Evolutionary conservation across 2,329 filamentous ascomycete genomes (phyloP), one percentile per base, ranked within the genome.

Genomic region (Penicillium sp.): DNA sequence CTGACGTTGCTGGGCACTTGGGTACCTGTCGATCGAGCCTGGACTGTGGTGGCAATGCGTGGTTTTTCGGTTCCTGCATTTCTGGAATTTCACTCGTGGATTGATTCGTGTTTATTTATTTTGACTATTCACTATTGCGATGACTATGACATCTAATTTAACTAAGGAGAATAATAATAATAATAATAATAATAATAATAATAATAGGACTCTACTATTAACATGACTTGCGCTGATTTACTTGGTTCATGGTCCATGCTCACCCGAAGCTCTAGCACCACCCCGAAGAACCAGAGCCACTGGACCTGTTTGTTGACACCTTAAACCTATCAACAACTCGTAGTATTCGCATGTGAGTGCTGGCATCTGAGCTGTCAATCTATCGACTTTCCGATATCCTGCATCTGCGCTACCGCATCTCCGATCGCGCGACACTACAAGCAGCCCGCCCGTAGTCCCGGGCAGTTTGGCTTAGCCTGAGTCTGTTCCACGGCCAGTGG

Each of bases 1-100:
- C 65, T 68, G 63, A 68, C 66, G 66, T 67, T 31, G 59, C 41
- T 17, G 35, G 50, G 31, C 42, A 47, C 39, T 60, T 55, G 55
- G 55, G 64, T 63, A 58, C 64, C 63, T 68, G 66, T 58, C 63
- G 60, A 64, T 63, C 63, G 25, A 65, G 59, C 62, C 65, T 65
- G 57, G 63, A 62, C 17, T 25, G 54, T 22, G 42, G 59, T 60
- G 62, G 57, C 60, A 43, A 64, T 58, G 41, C 54, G 61, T 42
- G 52, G 54, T 50, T 55, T 50, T 38, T 50, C 20, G 48, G 31
- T 7, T 5, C 25, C n/a, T 47, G 43, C 43, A 17, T 47, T 47
- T 47, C 43, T 47, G 43, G 43, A 10, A 7, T n/a, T 14, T 43
- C 15, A 39, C 37, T 39, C 37, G 37, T 39, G 7, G 22, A 10